Evolutionary conservation across 139 green algal genomes (phyloP), one percentile per base, ranked within the genome.

Genomic region (Closterium sp.): DNA sequence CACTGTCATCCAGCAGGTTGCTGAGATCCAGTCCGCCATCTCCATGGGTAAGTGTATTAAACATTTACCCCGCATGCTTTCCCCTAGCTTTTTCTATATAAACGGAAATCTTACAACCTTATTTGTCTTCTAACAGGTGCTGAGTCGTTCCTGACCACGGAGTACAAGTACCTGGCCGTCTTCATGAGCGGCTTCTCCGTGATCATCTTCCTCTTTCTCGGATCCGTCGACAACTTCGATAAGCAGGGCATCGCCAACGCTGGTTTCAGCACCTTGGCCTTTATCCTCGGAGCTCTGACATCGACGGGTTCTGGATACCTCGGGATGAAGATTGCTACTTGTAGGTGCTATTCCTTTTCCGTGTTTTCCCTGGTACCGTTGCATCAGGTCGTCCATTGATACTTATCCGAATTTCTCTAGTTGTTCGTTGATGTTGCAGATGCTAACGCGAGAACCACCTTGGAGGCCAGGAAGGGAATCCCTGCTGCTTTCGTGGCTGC

Each of bases 271-370:
- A 97, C 96, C 31, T 94, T 99, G 23, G 94, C 98, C 87, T 99
- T 99, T 95, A 88, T 98, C 19, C 88, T 99, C 6, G 98, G 98
- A 76, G 98, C 96, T 12, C 34, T 93, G 33, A 99, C 98, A 4
- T 99, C 97, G 87, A 97, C 98, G 86, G 83, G 98, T 7, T 98
- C 96, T 12, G 98, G 98, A 36, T 99, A 97, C 95, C 94, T 99
- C 33, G 97, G 98, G 94, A 99, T 99, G 97, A 97, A 95, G 93
- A 99, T 99, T 85, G 98, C 98, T 66, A 99, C 97, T 1, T 99
- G 88, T 91, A 36, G 87, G 88, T 86, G 23, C 19, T 33, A 1
- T 23, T 76, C 19, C 19, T 36, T 38, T 38, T 64, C 4, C 32
- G 97, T 4, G 97, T 4, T 55, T 55, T 55, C 36, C 4, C 36